Base-by-base conservation (phyloP, 495 filamentous ascomycete genomes). In the Neurospora sp. region DNA sequence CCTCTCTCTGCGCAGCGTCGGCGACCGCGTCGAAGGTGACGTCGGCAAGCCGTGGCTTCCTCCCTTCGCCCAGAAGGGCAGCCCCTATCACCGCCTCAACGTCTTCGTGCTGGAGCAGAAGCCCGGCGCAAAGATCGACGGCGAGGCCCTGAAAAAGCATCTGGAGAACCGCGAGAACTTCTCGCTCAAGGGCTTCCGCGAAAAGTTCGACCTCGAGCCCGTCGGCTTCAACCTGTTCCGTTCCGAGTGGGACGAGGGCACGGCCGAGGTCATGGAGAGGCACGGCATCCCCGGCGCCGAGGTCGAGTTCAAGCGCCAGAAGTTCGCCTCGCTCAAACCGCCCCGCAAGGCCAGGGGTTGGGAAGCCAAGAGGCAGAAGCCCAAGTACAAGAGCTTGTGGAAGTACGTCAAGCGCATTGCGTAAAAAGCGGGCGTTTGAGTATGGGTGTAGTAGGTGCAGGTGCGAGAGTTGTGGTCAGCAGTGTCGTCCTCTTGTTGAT, bases 191-290 rank as follows among this genome's bases (percentile, higher is more conserved):
- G 86, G 86, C 60, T 91, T 97, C 78, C 87, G 90, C 76, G 86
- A 90, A 77, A 90, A 89, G 75, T 88, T 91, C 79, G 80, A 83
- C 42, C 84, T 97, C 54, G 87, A 87, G 72, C 86, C 94, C 8
- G 91, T 97, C 44, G 96, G 96, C 71, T 91, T 92, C 41, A 90
- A 88, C 80, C 83, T 99, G 77, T 99, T 97, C 89, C 90, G 96
- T 74, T 91, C 88, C 75, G 82, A 91, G 74, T 99, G 94, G 93
- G 96, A 99, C 80, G 92, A 93, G 49, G 87, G 88, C 72, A 99
- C 92, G 42, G 89, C 87, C 74, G 90, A 86, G 44, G 93, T 99
- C 72, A 98, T 99, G 95, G 84, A 89, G 80, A 84, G 91, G 79
- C 89, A 93, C 74, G 90, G 89, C 71, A 85, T 95, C 71, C 86